phyloP scores from a whole-genome alignment of 257 asterid species.

The Henckelia pumila region DNA sequence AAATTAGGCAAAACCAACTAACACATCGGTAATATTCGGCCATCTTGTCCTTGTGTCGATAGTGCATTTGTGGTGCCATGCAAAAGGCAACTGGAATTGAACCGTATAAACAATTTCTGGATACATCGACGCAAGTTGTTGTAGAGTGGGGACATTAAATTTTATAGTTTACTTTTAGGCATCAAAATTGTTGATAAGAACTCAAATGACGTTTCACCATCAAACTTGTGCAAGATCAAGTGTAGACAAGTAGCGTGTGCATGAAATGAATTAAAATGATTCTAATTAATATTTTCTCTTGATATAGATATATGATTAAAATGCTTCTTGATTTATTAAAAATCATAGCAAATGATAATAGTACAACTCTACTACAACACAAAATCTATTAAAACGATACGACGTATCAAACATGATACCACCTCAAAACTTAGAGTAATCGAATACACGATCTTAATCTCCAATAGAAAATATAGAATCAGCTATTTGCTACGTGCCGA shows the following conservation, averaged over 20 bases:
- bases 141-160: neutral
- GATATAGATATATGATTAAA: too few species aligned
- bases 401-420: too few species aligned
- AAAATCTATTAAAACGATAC: too few species aligned
- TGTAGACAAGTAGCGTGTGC: neutral
- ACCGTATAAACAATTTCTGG: neutral
- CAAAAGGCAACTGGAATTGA: neutral
- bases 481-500: too few species aligned
- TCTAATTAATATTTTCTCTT: too few species aligned
- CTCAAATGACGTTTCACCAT: neutral
- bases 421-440: too few species aligned
- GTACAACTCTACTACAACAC: too few species aligned
- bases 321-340: too few species aligned
- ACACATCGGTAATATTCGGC: neutral
- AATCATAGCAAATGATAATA: too few species aligned
- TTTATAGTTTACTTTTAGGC: neutral
- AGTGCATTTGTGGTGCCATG: neutral
- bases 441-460: too few species aligned
- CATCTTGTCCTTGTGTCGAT: neutral
- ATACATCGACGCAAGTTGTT: neutral
- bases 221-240: neutral
- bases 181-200: neutral
- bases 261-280: neutral
- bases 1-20: neutral
- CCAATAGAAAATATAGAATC: too few species aligned